Percentiles rank a stretch among this genome's conserved stretches.
Evolutionary conservation across 352 stramenopile species (phyloP).

Genomic region (Phytophthora sp.): DNA sequence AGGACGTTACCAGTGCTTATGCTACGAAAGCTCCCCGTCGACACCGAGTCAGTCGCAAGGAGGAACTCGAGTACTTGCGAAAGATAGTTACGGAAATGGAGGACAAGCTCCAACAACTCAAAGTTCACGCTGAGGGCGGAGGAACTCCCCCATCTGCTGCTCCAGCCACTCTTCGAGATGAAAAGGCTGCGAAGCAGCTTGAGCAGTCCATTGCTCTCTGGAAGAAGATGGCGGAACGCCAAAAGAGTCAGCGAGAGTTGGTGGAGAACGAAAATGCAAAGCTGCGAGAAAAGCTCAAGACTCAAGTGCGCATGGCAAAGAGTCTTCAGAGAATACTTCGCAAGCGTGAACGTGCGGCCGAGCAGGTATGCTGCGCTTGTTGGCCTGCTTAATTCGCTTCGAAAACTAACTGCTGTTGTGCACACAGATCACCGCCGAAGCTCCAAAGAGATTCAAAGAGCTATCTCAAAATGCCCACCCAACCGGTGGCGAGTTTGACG

Average conservation of each 20-base stretch:
- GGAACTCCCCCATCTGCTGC: background rate
- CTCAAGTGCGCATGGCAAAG: conserved; percentile 45
- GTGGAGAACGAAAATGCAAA: conserved; percentile 49
- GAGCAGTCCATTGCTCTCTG: conserved; percentile 42
- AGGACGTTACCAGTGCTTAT: background rate
- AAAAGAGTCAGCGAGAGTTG: conserved; percentile 33
- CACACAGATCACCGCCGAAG: conserved; percentile 10
- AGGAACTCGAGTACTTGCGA: conserved; percentile 46
- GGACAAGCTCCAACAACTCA: conserved; percentile 23
- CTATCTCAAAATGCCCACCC: background rate
- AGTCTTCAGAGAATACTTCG: conserved; percentile 39
- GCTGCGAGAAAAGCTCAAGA: conserved; percentile 53
- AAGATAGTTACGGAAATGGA: conserved; percentile 44
- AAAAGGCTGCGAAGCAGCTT: conserved; percentile 10
- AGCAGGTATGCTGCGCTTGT: conserved; percentile 23
- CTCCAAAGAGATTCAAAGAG: conserved; percentile 8
- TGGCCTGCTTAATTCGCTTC: background rate
- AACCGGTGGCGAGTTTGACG: conserved; percentile 1
- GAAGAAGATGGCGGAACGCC: conserved; percentile 49
- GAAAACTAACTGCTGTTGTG: background rate
- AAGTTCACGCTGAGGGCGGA: conserved; percentile 7
- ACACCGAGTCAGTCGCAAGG: conserved; percentile 30
- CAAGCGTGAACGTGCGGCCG: conserved; percentile 35
- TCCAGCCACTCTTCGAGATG: background rate
- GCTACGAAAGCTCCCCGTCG: conserved; percentile 1